Conservation (phyloP, 495 filamentous ascomycete genomes). For the Cercophora scortea region DNA sequence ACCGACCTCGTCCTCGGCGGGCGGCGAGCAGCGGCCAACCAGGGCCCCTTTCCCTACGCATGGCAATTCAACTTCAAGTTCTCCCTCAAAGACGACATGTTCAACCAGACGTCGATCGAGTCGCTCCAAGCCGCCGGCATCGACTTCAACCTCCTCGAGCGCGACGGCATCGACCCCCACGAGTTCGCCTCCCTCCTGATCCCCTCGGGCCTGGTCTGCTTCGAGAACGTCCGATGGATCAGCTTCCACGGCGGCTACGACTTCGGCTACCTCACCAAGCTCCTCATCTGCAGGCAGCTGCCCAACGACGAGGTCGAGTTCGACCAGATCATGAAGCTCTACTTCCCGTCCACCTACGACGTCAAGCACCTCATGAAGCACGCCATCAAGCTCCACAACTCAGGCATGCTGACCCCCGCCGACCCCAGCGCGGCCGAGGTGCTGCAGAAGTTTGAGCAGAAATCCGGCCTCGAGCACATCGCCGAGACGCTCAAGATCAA, state of each 20-base stretch:
- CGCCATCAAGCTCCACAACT: slow-evolving; percentile 52
- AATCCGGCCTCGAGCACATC: slow-evolving; percentile 84
- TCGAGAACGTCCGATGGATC: slow-evolving; percentile 86
- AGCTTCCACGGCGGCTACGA: slow-evolving; percentile 99
- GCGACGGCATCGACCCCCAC: slow-evolving; percentile 82
- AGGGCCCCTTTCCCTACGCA: slow-evolving; percentile 69
- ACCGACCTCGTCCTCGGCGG: slow-evolving; percentile 32
- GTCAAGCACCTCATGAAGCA: slow-evolving; percentile 94
- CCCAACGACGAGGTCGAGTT: slow-evolving; percentile 86
- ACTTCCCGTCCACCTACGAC: slow-evolving; percentile 89
- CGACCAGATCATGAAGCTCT: slow-evolving; percentile 72
- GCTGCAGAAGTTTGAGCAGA: slow-evolving; percentile 70
- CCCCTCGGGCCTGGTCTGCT: slow-evolving; percentile 82
- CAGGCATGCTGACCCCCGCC: slow-evolving; percentile 56
- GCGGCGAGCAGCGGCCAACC: slow-evolving; percentile 31
- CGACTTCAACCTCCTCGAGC: slow-evolving; percentile 73
- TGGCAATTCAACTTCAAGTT: slow-evolving; percentile 99
- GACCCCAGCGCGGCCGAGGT: slow-evolving; percentile 58
- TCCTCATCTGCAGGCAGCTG: slow-evolving; percentile 69
- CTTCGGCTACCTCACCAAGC: slow-evolving; percentile 93
- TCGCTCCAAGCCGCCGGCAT: slow-evolving; percentile 80
- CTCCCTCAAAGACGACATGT: slow-evolving; percentile 91
- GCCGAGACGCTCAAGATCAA: slow-evolving; percentile 87
- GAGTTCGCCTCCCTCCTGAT: slow-evolving; percentile 86
- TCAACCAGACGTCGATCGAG: slow-evolving; percentile 83